phyloP scores from a whole-genome alignment of 176 grass and related monocot genomes.

The Cymbopogon citratus region DNA sequence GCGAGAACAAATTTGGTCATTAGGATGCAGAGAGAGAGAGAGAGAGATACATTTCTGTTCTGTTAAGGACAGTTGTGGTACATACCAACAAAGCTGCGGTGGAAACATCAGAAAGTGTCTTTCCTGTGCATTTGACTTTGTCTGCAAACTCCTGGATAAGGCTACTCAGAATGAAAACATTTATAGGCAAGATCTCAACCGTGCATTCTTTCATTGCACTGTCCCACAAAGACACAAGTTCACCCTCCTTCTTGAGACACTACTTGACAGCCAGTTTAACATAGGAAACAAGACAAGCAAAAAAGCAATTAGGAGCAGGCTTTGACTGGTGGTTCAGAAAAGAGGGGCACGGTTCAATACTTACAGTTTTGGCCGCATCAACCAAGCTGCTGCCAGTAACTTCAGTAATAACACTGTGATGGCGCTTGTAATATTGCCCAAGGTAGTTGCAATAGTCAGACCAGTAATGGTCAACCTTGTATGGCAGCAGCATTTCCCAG shows the following conservation, averaged over 20 bases:
- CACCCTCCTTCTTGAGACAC: not conserved
- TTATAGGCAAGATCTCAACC: not conserved
- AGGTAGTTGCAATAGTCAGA: slow-evolving; percentile 5
- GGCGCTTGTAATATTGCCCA: not conserved
- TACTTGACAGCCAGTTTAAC: slow-evolving; percentile 2
- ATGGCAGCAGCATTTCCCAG: not conserved
- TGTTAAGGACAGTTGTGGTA: not conserved
- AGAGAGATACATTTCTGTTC: not conserved
- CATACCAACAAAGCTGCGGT: not conserved
- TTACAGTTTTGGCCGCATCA: not conserved
- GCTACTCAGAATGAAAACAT: not conserved
- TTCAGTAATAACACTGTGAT: not conserved
- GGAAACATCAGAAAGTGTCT: not conserved
- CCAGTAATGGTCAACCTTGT: not conserved
- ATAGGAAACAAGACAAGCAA: not conserved
- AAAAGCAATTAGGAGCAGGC: not conserved
- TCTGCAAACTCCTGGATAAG: not conserved
- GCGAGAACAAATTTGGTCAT: not conserved
- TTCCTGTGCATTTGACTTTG: not conserved
- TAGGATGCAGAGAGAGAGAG: not conserved
- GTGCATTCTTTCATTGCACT: not conserved
- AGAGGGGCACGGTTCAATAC: not conserved
- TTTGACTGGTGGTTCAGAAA: not conserved
- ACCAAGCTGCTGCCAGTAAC: not conserved
- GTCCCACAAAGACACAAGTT: slow-evolving; percentile 1